Evolutionary conservation across 1,139 yeast species (phyloP).

Genomic region (Sugiyamaella sp.): DNA sequence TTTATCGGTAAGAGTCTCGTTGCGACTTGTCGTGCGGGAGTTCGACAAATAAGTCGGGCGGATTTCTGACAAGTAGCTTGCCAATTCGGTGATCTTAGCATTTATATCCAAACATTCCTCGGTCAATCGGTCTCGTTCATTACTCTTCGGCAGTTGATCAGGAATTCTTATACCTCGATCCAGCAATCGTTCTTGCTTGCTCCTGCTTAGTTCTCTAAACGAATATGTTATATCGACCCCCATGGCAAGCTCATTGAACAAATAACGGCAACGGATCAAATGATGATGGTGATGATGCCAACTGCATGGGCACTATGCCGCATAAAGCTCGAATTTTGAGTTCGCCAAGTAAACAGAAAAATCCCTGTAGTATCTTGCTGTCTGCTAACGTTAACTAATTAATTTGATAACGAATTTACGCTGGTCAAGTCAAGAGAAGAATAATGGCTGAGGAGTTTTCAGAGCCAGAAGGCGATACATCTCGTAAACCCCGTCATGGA

Average conservation of each 20-base stretch:
- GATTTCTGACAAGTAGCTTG: constrained; percentile 32
- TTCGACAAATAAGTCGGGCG: constrained; percentile 41
- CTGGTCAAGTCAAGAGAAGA: too few relatives aligned
- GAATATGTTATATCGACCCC: constrained; percentile 31
- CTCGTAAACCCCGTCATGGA: too few relatives aligned
- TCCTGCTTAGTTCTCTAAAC: constrained; percentile 33
- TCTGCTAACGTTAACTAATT: too few relatives aligned
- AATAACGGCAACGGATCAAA: too few relatives aligned
- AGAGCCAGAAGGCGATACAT: too few relatives aligned
- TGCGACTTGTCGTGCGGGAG: constrained; percentile 24
- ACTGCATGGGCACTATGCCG: too few relatives aligned
- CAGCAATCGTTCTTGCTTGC: constrained; percentile 28
- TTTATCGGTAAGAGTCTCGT: constrained; percentile 40
- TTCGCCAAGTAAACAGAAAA: too few relatives aligned
- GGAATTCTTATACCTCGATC: constrained; percentile 9
- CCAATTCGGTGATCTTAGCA: constrained; percentile 31
- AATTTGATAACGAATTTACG: too few relatives aligned
- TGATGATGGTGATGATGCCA: too few relatives aligned
- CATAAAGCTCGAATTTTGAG: background rate
- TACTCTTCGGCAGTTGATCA: constrained; percentile 4
- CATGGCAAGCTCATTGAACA: background rate
- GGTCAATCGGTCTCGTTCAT: constrained; percentile 33
- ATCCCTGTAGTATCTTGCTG: too few relatives aligned
- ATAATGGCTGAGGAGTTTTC: too few relatives aligned
- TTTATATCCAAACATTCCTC: constrained; percentile 35